Percentiles rank a stretch among this genome's conserved stretches.
Evolutionary conservation across 371 early-diverging fungal genomes (phyloP).

Genomic region (Syncephalis plumigaleata): DNA sequence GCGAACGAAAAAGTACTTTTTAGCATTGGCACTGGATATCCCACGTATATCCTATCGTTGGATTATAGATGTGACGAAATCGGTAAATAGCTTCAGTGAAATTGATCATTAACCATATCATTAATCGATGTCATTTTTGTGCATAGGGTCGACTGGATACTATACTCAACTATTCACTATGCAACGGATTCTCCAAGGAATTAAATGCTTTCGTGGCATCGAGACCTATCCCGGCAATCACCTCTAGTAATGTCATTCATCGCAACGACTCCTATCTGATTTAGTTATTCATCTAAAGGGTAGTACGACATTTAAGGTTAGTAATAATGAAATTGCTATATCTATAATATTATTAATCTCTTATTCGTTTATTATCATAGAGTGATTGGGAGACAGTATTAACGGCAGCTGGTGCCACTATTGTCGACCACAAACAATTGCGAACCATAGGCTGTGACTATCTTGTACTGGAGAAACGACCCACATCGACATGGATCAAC

Average conservation of each 20-base stretch:
- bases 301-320: neutral
- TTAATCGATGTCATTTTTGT: neutral
- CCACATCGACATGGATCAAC: neutral
- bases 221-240: no score
- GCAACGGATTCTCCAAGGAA: neutral
- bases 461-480: neutral
- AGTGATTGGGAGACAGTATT: neutral
- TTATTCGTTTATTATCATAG: neutral
- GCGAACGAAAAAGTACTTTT: neutral
- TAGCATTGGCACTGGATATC: neutral
- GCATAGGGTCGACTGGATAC: neutral
- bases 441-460: neutral
- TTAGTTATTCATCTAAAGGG: neutral
- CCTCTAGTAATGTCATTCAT: neutral
- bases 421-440: neutral
- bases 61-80: neutral
- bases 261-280: neutral
- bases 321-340: neutral
- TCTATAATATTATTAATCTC: neutral
- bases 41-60: neutral
- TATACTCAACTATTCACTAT: neutral
- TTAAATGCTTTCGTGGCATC: neutral
- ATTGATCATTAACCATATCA: neutral
- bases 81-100: neutral
- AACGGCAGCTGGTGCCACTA: neutral